Conservation (phyloP, 1,284 basidiomycete species). For the Kalmanozyma brasiliensis region DNA sequence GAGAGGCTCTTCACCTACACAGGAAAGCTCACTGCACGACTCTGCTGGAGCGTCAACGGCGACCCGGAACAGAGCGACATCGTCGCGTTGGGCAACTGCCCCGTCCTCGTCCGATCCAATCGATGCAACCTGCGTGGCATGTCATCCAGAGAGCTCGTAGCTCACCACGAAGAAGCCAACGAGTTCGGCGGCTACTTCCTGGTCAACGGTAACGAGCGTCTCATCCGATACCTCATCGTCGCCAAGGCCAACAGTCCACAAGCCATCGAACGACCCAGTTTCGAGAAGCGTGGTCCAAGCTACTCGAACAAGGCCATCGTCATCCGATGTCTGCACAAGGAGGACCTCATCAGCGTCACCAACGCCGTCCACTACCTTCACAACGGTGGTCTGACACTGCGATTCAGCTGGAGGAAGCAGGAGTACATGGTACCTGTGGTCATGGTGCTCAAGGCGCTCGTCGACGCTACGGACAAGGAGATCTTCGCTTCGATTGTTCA, state of each 20-base stretch:
- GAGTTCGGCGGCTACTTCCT: slow-evolving; percentile 99
- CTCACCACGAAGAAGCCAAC: slow-evolving; percentile 92
- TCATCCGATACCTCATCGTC: slow-evolving; percentile 95
- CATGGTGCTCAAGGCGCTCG: slow-evolving; percentile 93
- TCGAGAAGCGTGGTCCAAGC: slow-evolving; percentile 88
- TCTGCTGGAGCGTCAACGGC: slow-evolving; percentile 85
- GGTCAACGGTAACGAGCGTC: slow-evolving; percentile 98
- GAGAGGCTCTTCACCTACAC: slow-evolving; percentile 92
- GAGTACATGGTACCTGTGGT: slow-evolving; percentile 99
- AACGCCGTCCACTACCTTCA: slow-evolving; percentile 97
- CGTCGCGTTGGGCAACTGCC: slow-evolving; percentile 89
- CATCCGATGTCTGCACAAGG: slow-evolving; percentile 84
- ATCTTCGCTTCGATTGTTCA: slow-evolving; percentile 98
- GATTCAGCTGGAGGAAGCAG: slow-evolving; percentile 97
- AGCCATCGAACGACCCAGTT: slow-evolving; percentile 84
- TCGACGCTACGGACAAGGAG: slow-evolving; percentile 91
- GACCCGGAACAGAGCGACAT: slow-evolving; percentile 79
- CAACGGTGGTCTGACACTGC: slow-evolving; percentile 92
- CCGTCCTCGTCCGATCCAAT: slow-evolving; percentile 98
- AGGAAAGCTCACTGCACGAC: slow-evolving; percentile 87
- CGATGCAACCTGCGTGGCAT: slow-evolving; percentile 89
- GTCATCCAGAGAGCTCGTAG: slow-evolving; percentile 86
- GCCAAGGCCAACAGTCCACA: slow-evolving; percentile 89
- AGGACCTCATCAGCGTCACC: slow-evolving; percentile 71
- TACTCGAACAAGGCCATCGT: slow-evolving; percentile 95